Evolutionary conservation across 2,329 filamentous ascomycete species (phyloP), one percentile per base, ranked within the genome.

Genomic region (Colletotrichum gloeosporioides): DNA sequence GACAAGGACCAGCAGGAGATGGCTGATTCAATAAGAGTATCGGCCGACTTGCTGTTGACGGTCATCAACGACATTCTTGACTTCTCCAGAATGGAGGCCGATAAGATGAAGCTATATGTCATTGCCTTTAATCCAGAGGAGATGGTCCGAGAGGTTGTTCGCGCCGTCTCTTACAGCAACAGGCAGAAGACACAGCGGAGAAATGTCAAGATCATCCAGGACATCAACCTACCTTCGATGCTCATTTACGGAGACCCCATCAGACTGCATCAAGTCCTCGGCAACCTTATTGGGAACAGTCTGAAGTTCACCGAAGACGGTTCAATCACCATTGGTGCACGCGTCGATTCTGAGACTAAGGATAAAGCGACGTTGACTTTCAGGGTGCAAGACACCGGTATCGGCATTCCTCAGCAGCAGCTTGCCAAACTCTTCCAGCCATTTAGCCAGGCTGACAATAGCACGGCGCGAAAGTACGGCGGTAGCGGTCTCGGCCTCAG

Each of bases 61-160:
- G 95, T 98, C 64, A 98, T 98, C 86, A 98, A 98, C 82, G 96
- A 99, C 82, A 98, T 98, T 69, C 88, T 98, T 6, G 96, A 99
- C 84, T 98, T 98, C 82, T 98, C 96, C 32, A 98, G 98, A 84
- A 95, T 97, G 87, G 95, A 98, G 83, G 95, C 94, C 4, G 95
- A 96, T 79, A 94, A 95, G 83, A 93, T 98, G 87, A 95, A 97
- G 82, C 90, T 96, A 2, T 95, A 95, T 82, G 90, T 93, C 75
- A 93, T 92, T 71, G 91, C 91, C 9, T 93, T 93, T 84, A 93
- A 92, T 78, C 91, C 92, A 0, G 89, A 91, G 79, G 92, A 93
- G 81, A 92, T 93, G 90, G 89, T 94, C 49, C 89, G 90, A 6
- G 92, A 93, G 81, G 92, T 93, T 13, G 91, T 94, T 18, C 88